Conservation (phyloP, 371 early-diverging fungal genomes). For the Mortierella sp. region DNA sequence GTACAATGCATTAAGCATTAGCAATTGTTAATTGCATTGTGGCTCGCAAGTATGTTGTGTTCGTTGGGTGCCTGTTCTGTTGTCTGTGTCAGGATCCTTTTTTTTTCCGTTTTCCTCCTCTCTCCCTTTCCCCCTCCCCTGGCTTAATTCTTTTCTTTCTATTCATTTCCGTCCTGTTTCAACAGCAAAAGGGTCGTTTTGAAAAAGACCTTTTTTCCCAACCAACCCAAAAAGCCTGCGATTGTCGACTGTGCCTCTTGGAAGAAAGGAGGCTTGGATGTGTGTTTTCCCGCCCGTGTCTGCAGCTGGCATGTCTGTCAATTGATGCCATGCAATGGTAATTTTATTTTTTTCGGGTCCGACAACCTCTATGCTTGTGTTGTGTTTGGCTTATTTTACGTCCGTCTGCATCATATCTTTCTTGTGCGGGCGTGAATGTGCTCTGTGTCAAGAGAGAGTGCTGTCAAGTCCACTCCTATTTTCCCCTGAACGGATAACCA, state of each 20-base stretch:
- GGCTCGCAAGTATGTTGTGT: no score
- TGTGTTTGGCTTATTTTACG: no score
- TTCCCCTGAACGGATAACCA: background rate
- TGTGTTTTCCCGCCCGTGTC: slow-evolving; percentile 3
- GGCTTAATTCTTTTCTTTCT: background rate
- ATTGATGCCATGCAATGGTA: no score
- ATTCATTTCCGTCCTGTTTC: slow-evolving; percentile 1
- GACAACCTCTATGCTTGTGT: background rate
- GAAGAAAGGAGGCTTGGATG: background rate
- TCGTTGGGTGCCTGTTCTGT: no score
- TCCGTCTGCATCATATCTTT: no score
- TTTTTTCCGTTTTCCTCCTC: background rate
- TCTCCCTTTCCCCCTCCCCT: background rate
- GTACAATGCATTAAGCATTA: no score
- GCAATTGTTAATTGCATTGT: no score
- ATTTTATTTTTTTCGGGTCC: background rate
- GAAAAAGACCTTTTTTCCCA: background rate
- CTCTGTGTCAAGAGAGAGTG: no score
- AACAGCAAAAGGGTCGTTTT: background rate
- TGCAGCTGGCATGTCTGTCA: background rate
- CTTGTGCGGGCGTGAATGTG: no score
- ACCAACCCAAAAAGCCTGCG: no score
- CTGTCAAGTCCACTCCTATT: background rate
- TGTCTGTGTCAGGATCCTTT: background rate
- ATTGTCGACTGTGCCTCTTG: background rate